Evolutionary conservation across 2,329 filamentous ascomycete species (phyloP), one percentile per base, ranked within the genome.

Genomic region (Calonectria pseudoturangicola): DNA sequence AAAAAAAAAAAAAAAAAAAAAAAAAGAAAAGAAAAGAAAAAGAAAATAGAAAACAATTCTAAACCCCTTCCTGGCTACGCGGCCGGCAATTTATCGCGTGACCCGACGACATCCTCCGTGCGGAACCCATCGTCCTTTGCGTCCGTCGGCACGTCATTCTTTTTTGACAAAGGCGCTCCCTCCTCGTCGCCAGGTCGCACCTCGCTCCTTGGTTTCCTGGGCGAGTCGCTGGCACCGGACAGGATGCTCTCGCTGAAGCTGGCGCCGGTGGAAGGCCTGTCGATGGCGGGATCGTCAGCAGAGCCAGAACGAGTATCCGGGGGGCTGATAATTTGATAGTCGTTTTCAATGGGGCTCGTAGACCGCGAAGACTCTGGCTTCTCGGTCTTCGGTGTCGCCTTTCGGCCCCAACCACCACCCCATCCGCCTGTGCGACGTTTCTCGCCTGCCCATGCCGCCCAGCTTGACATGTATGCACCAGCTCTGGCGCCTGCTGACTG

Each of bases 391-490:
- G 70, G 39, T 15, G 70, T 77, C 70, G 82, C 80, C 76, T 82
- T 83, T 47, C 84, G 70, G 62, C 85, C 84, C 82, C 86, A 86
- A 56, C 83, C 83, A 28, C 79, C 82, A 28, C 82, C 88, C 80
- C 87, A 86, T 58, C 84, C 88, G n/a, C 83, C 85, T 4, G 81
- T 81, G 80, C 93, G 94, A 74, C 93, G 88, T 85, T 96, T 96
- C 85, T 97, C 94, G 63, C 92, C 92, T 2, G 92, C 92, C 92
- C 92, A 94, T 0, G 87, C 84, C 1, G 92, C 91, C 92, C 92
- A 94, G 77, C 91, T 93, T 47, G 91, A 92, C 77, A 93, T 89
- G 81, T 93, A 93, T 5, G 91, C 88, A 50, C 90, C 88, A 2
- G 92, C 92, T 78, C 89, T 90, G 66, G 85, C 84, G 16, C 90